Evolutionary conservation across 2,329 filamentous ascomycete species (phyloP).

Genomic region (Xylaria sp.): DNA sequence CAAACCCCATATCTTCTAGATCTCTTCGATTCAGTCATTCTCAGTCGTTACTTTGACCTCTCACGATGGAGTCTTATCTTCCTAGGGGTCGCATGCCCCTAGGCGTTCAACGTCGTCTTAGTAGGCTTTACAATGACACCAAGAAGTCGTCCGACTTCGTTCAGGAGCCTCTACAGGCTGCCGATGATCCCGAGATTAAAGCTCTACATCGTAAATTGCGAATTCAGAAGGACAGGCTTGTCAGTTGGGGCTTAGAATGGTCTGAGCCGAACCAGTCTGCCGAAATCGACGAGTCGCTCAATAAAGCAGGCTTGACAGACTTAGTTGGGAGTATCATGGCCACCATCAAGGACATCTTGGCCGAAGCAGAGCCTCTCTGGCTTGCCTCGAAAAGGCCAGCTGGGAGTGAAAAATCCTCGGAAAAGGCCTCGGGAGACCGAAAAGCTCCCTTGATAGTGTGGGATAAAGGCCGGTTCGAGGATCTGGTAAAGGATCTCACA

Average conservation of each 20-base stretch:
- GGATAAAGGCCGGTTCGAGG: conserved; percentile 79
- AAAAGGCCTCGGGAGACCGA: conserved; percentile 57
- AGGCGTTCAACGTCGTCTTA: conserved; percentile 71
- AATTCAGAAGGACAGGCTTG: conserved; percentile 82
- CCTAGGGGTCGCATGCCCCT: conserved; percentile 64
- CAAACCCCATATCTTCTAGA: neutral
- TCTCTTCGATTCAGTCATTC: neutral
- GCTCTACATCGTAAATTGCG: conserved; percentile 79
- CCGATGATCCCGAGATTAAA: conserved; percentile 75
- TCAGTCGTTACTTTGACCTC: conserved; percentile 17
- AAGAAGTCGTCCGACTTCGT: conserved; percentile 82
- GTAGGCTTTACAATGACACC: conserved; percentile 82
- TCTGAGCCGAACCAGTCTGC: conserved; percentile 75
- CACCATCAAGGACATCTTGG: conserved; percentile 82
- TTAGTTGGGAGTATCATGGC: conserved; percentile 82
- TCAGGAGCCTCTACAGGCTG: conserved; percentile 70
- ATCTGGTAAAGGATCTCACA: conserved; percentile 78
- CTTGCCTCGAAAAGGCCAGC: conserved; percentile 64
- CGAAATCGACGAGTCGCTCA: conserved; percentile 77
- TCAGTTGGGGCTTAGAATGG: conserved; percentile 85
- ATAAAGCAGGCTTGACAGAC: conserved; percentile 79
- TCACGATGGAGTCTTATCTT: conserved; percentile 62
- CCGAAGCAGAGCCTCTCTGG: conserved; percentile 80
- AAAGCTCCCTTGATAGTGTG: conserved; percentile 70
- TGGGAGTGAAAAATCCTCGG: conserved; percentile 53